These are phyloP conservation scores for Thraustochytrium sp. DNA, from an alignment of 352 stramenopile species.

Conservation along the genomic window DNA sequence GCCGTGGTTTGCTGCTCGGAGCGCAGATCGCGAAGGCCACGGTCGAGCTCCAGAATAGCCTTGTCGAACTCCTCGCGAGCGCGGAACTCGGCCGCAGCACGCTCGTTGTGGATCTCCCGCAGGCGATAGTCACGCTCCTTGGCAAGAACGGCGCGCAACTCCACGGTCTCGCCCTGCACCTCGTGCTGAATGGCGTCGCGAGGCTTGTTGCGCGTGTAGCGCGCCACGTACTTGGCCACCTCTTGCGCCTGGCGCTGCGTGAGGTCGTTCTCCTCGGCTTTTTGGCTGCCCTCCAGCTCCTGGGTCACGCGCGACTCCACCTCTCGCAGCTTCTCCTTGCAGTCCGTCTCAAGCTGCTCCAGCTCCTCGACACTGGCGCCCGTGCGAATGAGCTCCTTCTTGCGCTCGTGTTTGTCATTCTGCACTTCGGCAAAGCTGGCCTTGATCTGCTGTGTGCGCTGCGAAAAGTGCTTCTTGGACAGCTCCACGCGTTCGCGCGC, in stretches of 20 bases:
- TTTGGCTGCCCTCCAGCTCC: neutral
- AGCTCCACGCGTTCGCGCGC: neutral
- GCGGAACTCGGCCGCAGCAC: neutral
- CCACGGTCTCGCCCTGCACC: neutral
- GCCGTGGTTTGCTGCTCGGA: neutral
- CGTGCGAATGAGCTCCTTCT: constrained; percentile 15
- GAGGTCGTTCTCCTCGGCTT: neutral
- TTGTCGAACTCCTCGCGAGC: neutral
- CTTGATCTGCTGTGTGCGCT: neutral
- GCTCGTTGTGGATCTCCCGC: constrained; percentile 3
- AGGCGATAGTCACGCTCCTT: constrained; percentile 6
- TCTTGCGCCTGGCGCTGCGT: neutral
- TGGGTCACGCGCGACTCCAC: neutral
- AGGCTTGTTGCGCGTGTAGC: neutral
- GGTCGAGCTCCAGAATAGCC: constrained; percentile 25
- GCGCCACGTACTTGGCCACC: constrained; percentile 11
- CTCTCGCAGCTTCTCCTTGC: constrained; percentile 29
- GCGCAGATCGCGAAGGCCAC: neutral
- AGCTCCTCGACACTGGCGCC: constrained; percentile 15
- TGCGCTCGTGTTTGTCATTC: constrained; percentile 21
- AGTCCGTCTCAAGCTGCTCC: neutral
- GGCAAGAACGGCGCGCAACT: neutral
- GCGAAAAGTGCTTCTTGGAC: neutral
- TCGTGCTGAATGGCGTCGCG: neutral
- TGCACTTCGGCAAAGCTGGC: neutral